A percentile compares a stretch with the other conserved stretches of the same genome.
Evolutionary conservation across 768 basidiomycete species (phyloP).

Genomic region (Boletus reticuloceps): DNA sequence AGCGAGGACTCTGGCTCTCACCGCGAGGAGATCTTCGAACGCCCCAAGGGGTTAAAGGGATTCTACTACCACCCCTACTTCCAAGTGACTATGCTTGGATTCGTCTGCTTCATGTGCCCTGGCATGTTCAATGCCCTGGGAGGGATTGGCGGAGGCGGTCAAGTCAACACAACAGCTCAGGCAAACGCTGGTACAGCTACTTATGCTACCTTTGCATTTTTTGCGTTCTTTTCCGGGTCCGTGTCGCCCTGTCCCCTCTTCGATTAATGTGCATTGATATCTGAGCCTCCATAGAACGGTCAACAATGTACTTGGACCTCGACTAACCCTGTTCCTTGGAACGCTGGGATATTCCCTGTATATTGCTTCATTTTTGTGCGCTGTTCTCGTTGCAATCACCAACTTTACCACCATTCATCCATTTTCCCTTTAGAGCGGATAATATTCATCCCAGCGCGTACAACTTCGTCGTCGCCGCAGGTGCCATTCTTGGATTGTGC

Average conservation of each 20-base stretch:
- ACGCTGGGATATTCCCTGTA: slow-evolving; percentile 75
- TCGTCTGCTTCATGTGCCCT: slow-evolving; percentile 58
- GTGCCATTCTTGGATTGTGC: slow-evolving; percentile 71
- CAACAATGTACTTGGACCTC: slow-evolving; percentile 79
- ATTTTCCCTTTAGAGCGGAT: slow-evolving; percentile 45
- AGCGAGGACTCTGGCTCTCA: slow-evolving; percentile 31
- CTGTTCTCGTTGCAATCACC: neutral
- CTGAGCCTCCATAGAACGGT: slow-evolving; percentile 48
- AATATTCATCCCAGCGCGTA: slow-evolving; percentile 65
- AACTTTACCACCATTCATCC: neutral
- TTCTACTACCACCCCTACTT: slow-evolving; percentile 54
- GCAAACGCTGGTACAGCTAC: slow-evolving; percentile 70
- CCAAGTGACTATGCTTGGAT: slow-evolving; percentile 56
- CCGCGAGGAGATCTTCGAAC: slow-evolving; percentile 37
- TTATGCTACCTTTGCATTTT: slow-evolving; percentile 61
- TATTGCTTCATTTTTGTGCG: slow-evolving; percentile 70
- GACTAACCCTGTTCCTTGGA: slow-evolving; percentile 70
- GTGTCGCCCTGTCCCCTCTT: slow-evolving; percentile 6
- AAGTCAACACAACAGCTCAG: slow-evolving; percentile 60
- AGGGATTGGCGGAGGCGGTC: slow-evolving; percentile 78
- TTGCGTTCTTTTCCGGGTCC: slow-evolving; percentile 72
- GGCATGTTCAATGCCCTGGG: slow-evolving; percentile 81
- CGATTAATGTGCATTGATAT: neutral
- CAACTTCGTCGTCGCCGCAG: slow-evolving; percentile 67
- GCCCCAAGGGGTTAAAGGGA: slow-evolving; percentile 51